Evolutionary conservation across 164 flowering plant species (phyloP).

Genomic region (Amborella trichopoda): DNA sequence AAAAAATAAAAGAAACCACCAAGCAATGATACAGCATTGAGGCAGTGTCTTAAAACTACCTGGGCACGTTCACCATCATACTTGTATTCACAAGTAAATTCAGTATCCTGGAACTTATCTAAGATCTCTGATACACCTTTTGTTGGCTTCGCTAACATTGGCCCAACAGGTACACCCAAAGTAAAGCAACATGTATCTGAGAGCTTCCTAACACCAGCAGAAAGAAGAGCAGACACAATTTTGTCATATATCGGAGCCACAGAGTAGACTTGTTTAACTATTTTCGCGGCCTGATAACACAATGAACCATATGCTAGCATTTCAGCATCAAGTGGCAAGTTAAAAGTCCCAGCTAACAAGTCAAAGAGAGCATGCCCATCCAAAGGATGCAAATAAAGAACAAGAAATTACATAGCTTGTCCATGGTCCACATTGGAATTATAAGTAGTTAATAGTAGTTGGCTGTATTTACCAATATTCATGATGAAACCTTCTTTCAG

Average conservation of each 20-base stretch:
- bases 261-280: conserved; percentile 83
- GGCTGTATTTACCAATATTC: too few relatives aligned
- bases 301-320: too few relatives aligned
- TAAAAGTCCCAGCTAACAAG: too few relatives aligned
- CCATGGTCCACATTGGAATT: too few relatives aligned
- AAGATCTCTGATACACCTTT: conserved; percentile 86
- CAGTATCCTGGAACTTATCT: conserved; percentile 82
- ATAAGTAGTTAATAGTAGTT: too few relatives aligned
- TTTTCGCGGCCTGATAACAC: conserved; percentile 67
- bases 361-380: too few relatives aligned
- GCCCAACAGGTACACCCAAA: conserved; percentile 91
- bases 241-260: conserved; percentile 86
- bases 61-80: conserved; percentile 99
- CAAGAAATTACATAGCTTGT: too few relatives aligned
- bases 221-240: conserved; percentile 68
- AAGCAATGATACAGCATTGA: not conserved
- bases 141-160: conserved; percentile 97
- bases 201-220: conserved; percentile 74
- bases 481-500: too few relatives aligned
- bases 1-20: not conserved
- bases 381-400: too few relatives aligned
- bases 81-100: conserved; percentile 94
- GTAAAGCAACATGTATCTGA: conserved; percentile 58
- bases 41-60: conserved; percentile 29
- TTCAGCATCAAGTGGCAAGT: too few relatives aligned